Evolutionary conservation across 495 filamentous ascomycete species (phyloP).

Genomic region (Schizothecium vesticola): DNA sequence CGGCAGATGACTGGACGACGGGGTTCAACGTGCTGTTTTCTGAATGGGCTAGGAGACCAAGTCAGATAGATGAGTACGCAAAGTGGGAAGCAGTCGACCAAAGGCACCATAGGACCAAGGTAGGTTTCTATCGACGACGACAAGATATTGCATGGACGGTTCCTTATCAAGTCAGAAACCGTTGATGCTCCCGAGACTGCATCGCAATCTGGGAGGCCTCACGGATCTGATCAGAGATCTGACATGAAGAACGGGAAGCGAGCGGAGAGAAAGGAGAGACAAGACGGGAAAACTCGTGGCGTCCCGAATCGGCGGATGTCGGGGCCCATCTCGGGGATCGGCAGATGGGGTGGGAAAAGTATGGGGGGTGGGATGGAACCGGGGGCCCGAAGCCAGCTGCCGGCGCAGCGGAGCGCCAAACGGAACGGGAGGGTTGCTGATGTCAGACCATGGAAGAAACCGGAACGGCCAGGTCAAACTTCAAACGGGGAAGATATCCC

Average conservation of each 20-base stretch:
- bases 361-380: slow-evolving; percentile 4
- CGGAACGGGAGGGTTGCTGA: slow-evolving; percentile 5
- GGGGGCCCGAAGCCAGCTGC: slow-evolving; percentile 4
- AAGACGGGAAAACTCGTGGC: neutral
- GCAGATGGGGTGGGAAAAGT: slow-evolving; percentile 13
- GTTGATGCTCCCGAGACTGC: neutral
- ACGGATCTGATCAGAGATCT: neutral
- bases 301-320: slow-evolving; percentile 23
- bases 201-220: neutral
- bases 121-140: neutral
- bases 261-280: neutral
- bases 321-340: slow-evolving; percentile 15
- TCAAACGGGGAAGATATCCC: no score
- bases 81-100: no score
- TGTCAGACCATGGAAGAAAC: slow-evolving; percentile 21
- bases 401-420: slow-evolving; percentile 15
- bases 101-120: no score
- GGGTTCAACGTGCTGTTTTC: neutral
- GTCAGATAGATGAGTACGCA: no score
- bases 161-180: no score
- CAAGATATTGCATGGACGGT: neutral
- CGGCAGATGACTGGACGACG: neutral
- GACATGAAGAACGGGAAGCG: no score
- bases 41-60: no score
- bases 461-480: slow-evolving; percentile 7